Evolutionary conservation across 208 protist genomes (phyloP).

Genomic region (Wallacemonas sp.): DNA sequence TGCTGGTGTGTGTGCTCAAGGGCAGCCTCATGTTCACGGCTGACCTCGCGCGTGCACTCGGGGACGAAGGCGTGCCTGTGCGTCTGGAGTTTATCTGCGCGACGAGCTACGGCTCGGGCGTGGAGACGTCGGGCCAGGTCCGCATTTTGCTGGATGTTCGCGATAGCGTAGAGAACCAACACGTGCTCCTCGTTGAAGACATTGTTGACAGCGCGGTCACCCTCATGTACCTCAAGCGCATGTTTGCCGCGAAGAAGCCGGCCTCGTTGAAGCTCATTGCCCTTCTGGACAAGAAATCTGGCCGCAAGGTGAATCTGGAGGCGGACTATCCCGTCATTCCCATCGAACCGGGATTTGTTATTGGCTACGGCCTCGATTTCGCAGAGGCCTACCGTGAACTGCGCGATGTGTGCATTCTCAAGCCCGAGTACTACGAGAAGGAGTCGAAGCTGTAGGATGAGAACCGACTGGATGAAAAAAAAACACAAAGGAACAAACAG

Average conservation of each 20-base stretch:
- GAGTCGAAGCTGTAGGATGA: conserved; percentile 16
- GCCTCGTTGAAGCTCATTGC: conserved; percentile 82
- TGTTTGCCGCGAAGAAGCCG: conserved; percentile 57
- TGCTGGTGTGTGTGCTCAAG: conserved; percentile 86
- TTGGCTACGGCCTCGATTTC: conserved; percentile 93
- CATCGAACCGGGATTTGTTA: conserved; percentile 75
- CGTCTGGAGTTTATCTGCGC: conserved; percentile 89
- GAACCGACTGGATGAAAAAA: not conserved
- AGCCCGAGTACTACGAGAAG: conserved; percentile 60
- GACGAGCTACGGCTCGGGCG: conserved; percentile 41
- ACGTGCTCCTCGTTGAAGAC: conserved; percentile 91
- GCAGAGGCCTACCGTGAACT: conserved; percentile 80
- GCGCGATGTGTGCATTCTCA: conserved; percentile 73
- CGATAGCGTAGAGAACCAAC: conserved; percentile 60
- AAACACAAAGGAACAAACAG: not conserved
- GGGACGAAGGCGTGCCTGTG: conserved; percentile 66
- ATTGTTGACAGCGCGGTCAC: conserved; percentile 89
- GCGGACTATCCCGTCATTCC: conserved; percentile 74
- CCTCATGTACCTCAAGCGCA: conserved; percentile 62
- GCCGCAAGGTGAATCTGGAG: conserved; percentile 44
- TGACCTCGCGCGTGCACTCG: conserved; percentile 66
- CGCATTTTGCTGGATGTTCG: conserved; percentile 81
- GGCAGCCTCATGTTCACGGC: conserved; percentile 84
- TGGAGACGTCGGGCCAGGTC: conserved; percentile 52
- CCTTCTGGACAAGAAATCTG: conserved; percentile 81